Base-by-base conservation (phyloP, 176 grass and related monocot species). In the Melocanna baccifera region DNA sequence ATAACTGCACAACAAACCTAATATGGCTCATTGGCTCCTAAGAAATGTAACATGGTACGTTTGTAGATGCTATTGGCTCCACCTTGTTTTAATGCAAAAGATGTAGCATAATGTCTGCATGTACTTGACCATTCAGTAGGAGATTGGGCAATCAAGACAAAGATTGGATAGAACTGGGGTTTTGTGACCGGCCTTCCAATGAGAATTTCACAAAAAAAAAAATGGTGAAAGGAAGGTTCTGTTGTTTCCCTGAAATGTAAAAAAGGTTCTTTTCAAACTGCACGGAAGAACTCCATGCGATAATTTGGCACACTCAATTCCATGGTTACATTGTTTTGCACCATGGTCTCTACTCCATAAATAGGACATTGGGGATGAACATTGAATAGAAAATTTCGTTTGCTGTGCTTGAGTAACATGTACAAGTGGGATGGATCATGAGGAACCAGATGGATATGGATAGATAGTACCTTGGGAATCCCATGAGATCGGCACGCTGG, bases 401-500 rank as follows among this genome's bases (percentile, higher is more conserved):
- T 20, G 3, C n/a, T 82, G 41, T 22, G 67, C 36, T 45, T 30
- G 26, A 41, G 25, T 41, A 81, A 43, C 12, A 22, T 25, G 8
- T 5, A 45, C 15, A 32, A 18, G 19, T 22, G 56, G 23, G 8
- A 58, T 58, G 43, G 34, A 75, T 22, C 19, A 9, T 22, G 11
- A 53, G 28, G 26, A 74, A 68, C 41, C 51, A 89, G 55, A 71
- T 0, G 42, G 53, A 76, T 30, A 12, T 42, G 41, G 26, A 67
- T 46, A 19, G 2, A 20, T 3, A 22, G 18, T 78, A 90, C 88
- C 88, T 90, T 67, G 3, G 22, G 84, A 77, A 59, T 86, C 88
- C 84, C 73, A 72, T 48, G 88, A 78, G 40, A 73, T 66, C 48
- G 16, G 78, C 34, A 66, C n/a, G 39, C 46, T 1, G 28, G 55